Evolutionary conservation across 2,329 filamentous ascomycete genomes (phyloP).

Genomic region (Nothophoma quercina): DNA sequence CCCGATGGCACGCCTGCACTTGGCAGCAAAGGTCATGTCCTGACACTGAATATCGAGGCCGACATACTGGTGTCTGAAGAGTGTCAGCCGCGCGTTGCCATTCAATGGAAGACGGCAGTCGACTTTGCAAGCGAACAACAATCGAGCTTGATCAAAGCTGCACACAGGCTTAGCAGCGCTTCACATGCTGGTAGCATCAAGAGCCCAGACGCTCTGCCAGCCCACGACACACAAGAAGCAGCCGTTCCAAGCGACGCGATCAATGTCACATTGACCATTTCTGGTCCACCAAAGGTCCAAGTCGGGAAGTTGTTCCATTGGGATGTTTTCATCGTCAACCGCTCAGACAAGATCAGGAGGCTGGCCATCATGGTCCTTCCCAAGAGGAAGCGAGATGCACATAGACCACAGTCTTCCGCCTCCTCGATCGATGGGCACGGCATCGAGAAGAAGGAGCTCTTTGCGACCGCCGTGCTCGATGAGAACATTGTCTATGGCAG

Average conservation of each 20-base stretch:
- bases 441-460: constrained; percentile 44
- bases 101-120: constrained; percentile 73
- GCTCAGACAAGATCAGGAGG: constrained; percentile 68
- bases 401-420: constrained; percentile 54
- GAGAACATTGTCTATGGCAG: constrained; percentile 75
- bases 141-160: constrained; percentile 49
- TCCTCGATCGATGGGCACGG: constrained; percentile 50
- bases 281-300: constrained; percentile 65
- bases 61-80: constrained; percentile 63
- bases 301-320: constrained; percentile 74
- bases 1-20: constrained; percentile 58
- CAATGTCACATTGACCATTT: constrained; percentile 79
- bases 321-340: constrained; percentile 79
- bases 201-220: constrained; percentile 40
- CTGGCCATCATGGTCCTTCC: constrained; percentile 74
- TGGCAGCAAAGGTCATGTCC: constrained; percentile 47
- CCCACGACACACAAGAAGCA: constrained; percentile 29
- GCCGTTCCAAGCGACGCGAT: constrained; percentile 56
- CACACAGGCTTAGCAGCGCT: constrained; percentile 41
- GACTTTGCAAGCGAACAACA: constrained; percentile 66
- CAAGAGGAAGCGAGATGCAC: constrained; percentile 63
- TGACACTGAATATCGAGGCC: constrained; percentile 69
- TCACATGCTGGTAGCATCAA: constrained; percentile 28
- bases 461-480: constrained; percentile 74
- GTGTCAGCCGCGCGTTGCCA: constrained; percentile 68